A percentile compares a stretch with the other conserved stretches of the same genome.
Conservation (phyloP, 805 yeast genomes). For the Tetrapisispora iriomotensis region DNA sequence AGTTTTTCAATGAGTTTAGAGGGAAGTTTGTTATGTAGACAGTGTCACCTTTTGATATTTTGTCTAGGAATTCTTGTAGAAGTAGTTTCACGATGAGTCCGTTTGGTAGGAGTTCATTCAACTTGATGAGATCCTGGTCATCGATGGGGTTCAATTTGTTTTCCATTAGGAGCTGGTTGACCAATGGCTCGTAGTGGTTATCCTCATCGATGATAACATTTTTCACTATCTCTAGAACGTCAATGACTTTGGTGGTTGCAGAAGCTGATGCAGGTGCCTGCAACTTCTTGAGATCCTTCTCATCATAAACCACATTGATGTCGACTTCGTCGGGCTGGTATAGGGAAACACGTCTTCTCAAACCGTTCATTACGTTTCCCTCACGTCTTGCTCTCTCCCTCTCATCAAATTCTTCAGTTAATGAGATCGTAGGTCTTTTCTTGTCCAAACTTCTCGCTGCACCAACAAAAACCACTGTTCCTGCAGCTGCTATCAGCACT, state of each 20-base stretch:
- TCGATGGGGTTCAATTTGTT: neutral
- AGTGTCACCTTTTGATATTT: conserved; percentile 29
- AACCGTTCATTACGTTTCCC: conserved; percentile 33
- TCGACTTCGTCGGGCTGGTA: conserved; percentile 35
- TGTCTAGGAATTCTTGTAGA: conserved; percentile 22
- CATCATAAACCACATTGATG: conserved; percentile 20
- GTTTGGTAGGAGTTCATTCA: conserved; percentile 23
- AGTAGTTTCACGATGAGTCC: conserved; percentile 31
- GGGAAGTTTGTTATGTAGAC: conserved; percentile 53
- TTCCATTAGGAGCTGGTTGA: conserved; percentile 24
- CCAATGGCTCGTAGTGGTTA: conserved; percentile 42
- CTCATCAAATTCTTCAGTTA: no score
- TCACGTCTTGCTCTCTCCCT: no score
- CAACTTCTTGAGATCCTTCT: neutral
- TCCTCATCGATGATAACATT: conserved; percentile 35
- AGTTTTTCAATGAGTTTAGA: conserved; percentile 44
- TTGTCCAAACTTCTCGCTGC: conserved; percentile 31
- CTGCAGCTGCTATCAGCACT: conserved; percentile 35
- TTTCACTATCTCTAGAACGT: conserved; percentile 39
- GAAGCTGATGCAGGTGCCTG: neutral
- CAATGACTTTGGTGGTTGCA: neutral
- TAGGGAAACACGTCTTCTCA: conserved; percentile 40
- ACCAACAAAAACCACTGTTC: conserved; percentile 35
- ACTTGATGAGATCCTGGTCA: neutral
- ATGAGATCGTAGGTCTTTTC: conserved; percentile 25